Evolutionary conservation across 129 eudicot species (phyloP), one percentile per base, ranked within the genome.

Genomic region (Heracleum sosnowskyi): DNA sequence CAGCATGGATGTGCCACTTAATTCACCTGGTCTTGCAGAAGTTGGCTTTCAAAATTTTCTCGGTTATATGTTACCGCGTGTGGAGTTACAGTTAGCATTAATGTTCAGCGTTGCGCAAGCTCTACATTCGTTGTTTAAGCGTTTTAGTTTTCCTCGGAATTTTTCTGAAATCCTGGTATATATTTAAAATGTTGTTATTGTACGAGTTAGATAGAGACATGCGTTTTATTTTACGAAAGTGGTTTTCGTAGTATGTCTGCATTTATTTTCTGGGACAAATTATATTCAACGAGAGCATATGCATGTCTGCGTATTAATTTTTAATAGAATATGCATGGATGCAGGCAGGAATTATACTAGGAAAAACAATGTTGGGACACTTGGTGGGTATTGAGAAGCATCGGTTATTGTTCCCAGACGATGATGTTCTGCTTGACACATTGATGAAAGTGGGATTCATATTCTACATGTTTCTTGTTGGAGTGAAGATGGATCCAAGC

Each of bases 281-380:
- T 33, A 13, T 7, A 28, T 60, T 7, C 8, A 11, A 36, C 62
- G 9, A 53, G 26, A 20, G 3, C 63, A 62, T 24, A 11, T 1
- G 5, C 3, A 24, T 64, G n/a, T n/a, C 17, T 24, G 4, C 6
- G 39, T 31, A 13, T 64, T n/a, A 10, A 9, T 64, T 8, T 29
- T 24, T 12, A 3, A n/a, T 18, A 47, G 24, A 47, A 9, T 64
- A 16, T 64, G 24, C 73, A 22, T 20, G 17, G 12, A 29, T 69
- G 74, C 84, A 87, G 90, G 84, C 86, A 40, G 90, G 90, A 51
- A 73, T 87, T 36, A 72, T 87, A 51, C 76, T 87, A 31, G 90
- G 90, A 26, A 85, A 75, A 73, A 87, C 86, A 11, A 5, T 84
- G 18, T 31, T 81, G 0, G 90, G 90, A 44, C 63, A 64, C 34